Evolutionary conservation across 2,329 filamentous ascomycete genomes (phyloP).

Genomic region (Rhexocercosporidium sp.): DNA sequence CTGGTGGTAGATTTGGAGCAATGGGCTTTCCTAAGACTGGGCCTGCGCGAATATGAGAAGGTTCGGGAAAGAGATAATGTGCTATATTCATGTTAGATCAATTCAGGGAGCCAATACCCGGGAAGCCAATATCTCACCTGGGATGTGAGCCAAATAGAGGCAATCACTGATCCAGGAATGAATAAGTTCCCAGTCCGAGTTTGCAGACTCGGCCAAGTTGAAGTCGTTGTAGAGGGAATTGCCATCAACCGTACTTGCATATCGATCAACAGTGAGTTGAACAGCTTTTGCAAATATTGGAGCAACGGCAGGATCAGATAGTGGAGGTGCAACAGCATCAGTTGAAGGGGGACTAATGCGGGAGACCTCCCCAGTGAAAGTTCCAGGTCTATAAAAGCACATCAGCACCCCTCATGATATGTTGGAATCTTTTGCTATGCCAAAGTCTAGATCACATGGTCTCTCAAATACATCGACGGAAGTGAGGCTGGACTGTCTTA

Average conservation of each 20-base stretch:
- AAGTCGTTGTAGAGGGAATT: conserved; percentile 17
- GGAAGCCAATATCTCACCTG: conserved; percentile 23
- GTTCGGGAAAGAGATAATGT: conserved; percentile 49
- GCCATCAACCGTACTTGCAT: not conserved
- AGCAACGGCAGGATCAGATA: conserved; percentile 8
- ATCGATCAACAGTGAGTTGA: not conserved
- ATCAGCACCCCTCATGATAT: not conserved
- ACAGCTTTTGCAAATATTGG: conserved; percentile 5
- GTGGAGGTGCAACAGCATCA: conserved; percentile 10
- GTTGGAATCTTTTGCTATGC: too few relatives aligned
- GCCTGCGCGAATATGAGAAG: conserved; percentile 28
- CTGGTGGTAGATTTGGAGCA: conserved; percentile 38
- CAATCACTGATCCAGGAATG: conserved; percentile 46
- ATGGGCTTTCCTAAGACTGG: not conserved
- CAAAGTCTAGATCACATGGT: too few relatives aligned
- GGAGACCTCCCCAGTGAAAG: not conserved
- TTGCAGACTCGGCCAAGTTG: conserved; percentile 21
- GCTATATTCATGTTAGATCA: conserved; percentile 22
- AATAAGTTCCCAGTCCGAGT: conserved; percentile 46
- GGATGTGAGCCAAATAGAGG: conserved; percentile 46
- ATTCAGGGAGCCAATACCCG: not conserved
- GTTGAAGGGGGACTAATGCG: not conserved
- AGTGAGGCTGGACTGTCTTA: not conserved
- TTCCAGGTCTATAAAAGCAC: not conserved
- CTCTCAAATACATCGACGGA: too few relatives aligned